Evolutionary conservation across 768 basidiomycete genomes (phyloP).

Genomic region (Candolleomyces aberdarensis): DNA sequence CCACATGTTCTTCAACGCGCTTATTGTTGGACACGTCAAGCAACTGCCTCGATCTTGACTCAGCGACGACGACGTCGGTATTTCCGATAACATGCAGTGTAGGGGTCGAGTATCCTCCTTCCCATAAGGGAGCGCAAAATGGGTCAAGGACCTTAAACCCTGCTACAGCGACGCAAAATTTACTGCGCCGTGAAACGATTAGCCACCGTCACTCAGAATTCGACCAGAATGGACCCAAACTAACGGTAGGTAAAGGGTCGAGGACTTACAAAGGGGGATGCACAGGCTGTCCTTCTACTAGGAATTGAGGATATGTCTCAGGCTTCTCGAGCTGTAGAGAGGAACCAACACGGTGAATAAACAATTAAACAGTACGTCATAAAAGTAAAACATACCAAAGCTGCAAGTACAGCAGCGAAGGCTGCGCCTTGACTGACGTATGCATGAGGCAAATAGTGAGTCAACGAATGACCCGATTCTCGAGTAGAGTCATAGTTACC

Average conservation of each 20-base stretch:
- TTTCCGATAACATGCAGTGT: conserved; percentile 72
- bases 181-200: conserved; percentile 27
- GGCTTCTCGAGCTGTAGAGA: conserved; percentile 31
- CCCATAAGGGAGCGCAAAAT: conserved; percentile 45
- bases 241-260: conserved; percentile 8
- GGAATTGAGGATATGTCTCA: conserved; percentile 47
- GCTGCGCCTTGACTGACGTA: conserved; percentile 64
- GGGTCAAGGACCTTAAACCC: conserved; percentile 57
- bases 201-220: conserved; percentile 6
- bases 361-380: no score
- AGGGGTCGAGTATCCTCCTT: conserved; percentile 53
- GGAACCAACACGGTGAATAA: no score
- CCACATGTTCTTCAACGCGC: conserved; percentile 70
- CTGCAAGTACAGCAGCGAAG: conserved; percentile 63
- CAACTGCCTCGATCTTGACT: conserved; percentile 57
- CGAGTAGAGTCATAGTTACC: conserved; percentile 31
- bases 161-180: conserved; percentile 67
- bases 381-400: conserved; percentile 44
- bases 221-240: neutral
- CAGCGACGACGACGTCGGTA: conserved; percentile 69
- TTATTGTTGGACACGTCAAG: conserved; percentile 48
- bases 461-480: neutral
- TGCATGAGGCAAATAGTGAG: neutral
- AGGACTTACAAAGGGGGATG: conserved; percentile 66
- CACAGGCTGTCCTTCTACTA: conserved; percentile 57